Evolutionary conservation across 2,329 filamentous ascomycete species (phyloP), one percentile per base, ranked within the genome.

Genomic region (Ramularia collo-cygni): DNA sequence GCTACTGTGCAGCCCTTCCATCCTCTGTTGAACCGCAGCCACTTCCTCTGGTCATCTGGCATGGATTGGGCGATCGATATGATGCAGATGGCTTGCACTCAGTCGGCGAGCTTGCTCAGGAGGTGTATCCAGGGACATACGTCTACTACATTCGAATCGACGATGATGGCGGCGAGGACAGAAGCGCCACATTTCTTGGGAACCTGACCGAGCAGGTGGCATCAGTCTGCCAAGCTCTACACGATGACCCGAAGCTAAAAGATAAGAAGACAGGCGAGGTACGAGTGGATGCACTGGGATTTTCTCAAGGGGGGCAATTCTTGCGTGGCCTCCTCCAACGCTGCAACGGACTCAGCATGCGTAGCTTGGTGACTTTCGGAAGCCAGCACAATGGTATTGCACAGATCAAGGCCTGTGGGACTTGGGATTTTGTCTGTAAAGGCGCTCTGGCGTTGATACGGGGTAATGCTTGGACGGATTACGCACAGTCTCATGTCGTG

Each of bases 271-370:
- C 83, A 48, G 40, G 44, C 0, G 38, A 38, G 14, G 35, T 59
- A 4, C 37, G 53, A 13, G 74, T 95, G 59, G 92, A 96, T 64
- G 90, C 89, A 24, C 68, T 98, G 26, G 92, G 92, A 18, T 95
- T 98, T 70, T 92, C 85, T 10, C 92, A 98, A 64, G 92, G 92
- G 48, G 92, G 92, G 1, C 86, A 95, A 62, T 95, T 98, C 68
- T 75, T 98, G n/a, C 81, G 92, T 43, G 92, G 76, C 16, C 89
- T 94, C 61, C 71, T 95, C 49, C 81, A 98, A 71, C 77, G 86
- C 30, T 98, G 92, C 71, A 90, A 89, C 61, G 92, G 88, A 62
- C 81, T 87, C 0, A 80, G 77, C 3, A 76, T 95, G 9, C 76
- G 79, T 50, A 89, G 77, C 59, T 75, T 95, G 27, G 76, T 95